Conservation (phyloP, 495 filamentous ascomycete genomes). For the Neurospora pannonica region DNA sequence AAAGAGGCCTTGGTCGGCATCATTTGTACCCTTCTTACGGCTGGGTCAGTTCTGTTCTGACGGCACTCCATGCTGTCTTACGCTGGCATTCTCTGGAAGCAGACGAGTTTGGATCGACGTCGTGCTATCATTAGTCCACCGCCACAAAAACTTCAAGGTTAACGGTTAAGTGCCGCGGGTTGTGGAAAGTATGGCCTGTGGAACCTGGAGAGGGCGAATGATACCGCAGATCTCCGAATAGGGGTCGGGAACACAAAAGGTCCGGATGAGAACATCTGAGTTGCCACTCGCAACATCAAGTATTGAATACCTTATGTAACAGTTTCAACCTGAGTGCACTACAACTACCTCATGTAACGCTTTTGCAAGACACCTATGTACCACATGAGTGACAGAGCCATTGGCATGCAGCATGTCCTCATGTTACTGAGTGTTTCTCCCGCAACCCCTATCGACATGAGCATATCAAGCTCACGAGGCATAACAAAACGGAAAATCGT, state of each 20-base stretch:
- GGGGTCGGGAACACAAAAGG: neutral
- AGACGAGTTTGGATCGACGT: neutral
- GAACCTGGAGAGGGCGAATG: neutral
- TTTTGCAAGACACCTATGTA: neutral
- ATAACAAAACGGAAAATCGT: neutral
- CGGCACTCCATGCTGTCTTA: neutral
- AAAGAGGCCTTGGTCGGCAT: neutral
- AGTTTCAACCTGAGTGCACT: neutral
- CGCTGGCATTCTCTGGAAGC: neutral
- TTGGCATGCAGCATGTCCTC: neutral
- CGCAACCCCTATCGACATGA: neutral
- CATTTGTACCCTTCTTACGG: neutral
- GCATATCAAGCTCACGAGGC: neutral
- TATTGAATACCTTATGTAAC: neutral
- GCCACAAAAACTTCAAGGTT: neutral
- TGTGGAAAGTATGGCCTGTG: neutral
- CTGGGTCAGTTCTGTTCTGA: neutral
- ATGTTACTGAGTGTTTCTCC: neutral
- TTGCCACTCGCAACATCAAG: neutral
- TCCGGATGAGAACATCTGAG: neutral
- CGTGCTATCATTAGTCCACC: neutral
- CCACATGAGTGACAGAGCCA: neutral
- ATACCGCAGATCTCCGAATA: neutral
- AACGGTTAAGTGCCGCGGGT: neutral
- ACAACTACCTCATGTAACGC: neutral